These are phyloP conservation scores for Rosa multiflora DNA, from an alignment of 306 rosid species.

Conservation along the genomic window DNA sequence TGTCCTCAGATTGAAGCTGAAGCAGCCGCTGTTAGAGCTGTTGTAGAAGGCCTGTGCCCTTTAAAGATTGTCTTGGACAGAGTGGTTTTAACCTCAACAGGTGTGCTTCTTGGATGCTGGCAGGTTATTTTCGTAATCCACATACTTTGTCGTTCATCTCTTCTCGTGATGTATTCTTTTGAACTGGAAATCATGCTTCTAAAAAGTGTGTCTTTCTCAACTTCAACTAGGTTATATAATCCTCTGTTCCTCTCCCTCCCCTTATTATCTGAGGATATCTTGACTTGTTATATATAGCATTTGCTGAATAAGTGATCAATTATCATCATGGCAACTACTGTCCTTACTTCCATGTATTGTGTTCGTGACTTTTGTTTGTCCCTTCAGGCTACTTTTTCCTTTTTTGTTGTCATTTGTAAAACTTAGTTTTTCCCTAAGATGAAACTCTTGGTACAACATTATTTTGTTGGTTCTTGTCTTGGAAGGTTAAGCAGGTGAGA, in stretches of 20 bases:
- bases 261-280: neutral
- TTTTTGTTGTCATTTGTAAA: neutral
- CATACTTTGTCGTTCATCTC: neutral
- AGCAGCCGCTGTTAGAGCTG: conserved; percentile 62
- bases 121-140: conserved; percentile 27
- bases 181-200: neutral
- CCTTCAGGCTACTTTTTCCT: neutral
- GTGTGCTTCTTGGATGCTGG: conserved; percentile 95
- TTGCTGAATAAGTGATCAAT: neutral
- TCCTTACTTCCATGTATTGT: neutral
- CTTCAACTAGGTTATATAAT: neutral
- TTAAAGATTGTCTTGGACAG: conserved; percentile 78
- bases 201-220: neutral
- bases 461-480: neutral
- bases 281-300: neutral
- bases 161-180: neutral
- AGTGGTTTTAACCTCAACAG: conserved; percentile 92
- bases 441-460: neutral
- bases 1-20: conserved; percentile 71
- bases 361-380: neutral
- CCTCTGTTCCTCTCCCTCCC: neutral
- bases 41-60: conserved; percentile 58
- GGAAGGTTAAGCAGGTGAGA: neutral
- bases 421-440: neutral
- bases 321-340: neutral